Percentiles rank a stretch among this genome's conserved stretches.
Evolutionary conservation across 345 rosid species (phyloP).

Genomic region (Salix dunnii): DNA sequence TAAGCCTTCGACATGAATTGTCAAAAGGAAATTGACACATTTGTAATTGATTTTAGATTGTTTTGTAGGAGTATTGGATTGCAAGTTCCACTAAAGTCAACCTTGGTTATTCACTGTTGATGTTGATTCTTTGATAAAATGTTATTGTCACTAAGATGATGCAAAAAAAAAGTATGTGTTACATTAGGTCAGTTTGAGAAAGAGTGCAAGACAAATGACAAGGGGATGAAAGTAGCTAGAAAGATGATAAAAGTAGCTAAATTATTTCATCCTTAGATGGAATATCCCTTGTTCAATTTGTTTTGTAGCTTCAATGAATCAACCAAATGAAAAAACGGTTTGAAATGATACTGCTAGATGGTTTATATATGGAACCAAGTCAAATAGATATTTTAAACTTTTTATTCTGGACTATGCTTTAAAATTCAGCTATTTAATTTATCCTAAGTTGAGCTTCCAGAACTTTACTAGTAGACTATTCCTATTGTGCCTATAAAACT

Average conservation of each 20-base stretch:
- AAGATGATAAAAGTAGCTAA: background rate
- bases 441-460: too few relatives aligned
- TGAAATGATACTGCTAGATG: too few relatives aligned
- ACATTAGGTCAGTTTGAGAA: background rate
- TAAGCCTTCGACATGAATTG: background rate
- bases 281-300: too few relatives aligned
- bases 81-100: slow-evolving; percentile 90
- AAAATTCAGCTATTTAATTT: too few relatives aligned
- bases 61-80: slow-evolving; percentile 76
- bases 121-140: slow-evolving; percentile 70
- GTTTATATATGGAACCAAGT: too few relatives aligned
- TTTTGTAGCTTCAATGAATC: too few relatives aligned
- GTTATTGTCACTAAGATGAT: slow-evolving; percentile 56
- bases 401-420: too few relatives aligned
- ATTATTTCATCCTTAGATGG: background rate
- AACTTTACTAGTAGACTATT: too few relatives aligned
- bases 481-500: too few relatives aligned
- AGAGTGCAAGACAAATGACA: background rate
- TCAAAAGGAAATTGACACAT: background rate
- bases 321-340: too few relatives aligned
- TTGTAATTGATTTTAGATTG: background rate
- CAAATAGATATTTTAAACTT: too few relatives aligned
- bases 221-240: background rate
- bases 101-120: slow-evolving; percentile 98
- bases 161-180: background rate